Evolutionary conservation across 495 filamentous ascomycete species (phyloP).

Genomic region (Trypethelium eluteriae): DNA sequence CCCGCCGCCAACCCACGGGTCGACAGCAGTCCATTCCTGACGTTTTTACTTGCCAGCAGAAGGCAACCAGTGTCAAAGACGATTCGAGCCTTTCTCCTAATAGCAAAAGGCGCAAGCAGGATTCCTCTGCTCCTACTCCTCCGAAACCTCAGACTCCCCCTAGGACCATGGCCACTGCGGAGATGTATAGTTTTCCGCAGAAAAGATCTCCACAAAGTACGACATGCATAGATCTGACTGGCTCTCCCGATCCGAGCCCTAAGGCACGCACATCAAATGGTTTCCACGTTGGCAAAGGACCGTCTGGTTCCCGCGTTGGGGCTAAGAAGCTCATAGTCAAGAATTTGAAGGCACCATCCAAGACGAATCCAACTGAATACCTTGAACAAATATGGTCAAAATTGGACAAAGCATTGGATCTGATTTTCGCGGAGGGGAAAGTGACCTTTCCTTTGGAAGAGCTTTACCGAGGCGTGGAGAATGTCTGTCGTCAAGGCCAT

Average conservation of each 20-base stretch:
- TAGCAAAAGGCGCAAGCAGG: constrained; percentile 11
- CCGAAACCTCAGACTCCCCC: constrained; percentile 9
- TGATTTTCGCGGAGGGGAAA: constrained; percentile 50
- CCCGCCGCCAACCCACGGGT: not conserved
- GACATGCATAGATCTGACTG: constrained; percentile 25
- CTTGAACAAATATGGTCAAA: constrained; percentile 63
- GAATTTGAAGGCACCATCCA: constrained; percentile 60
- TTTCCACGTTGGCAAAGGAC: constrained; percentile 5
- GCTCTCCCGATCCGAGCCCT: constrained; percentile 18
- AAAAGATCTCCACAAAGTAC: constrained; percentile 13
- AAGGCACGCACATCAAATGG: constrained; percentile 19
- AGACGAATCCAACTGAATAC: constrained; percentile 58
- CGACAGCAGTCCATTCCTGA: constrained; percentile 16
- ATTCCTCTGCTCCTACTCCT: constrained; percentile 13
- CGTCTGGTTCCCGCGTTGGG: constrained; percentile 45
- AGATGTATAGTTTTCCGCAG: constrained; percentile 29
- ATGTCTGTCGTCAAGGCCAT: constrained; percentile 69
- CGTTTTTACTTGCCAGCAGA: constrained; percentile 11
- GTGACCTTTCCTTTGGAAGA: constrained; percentile 61
- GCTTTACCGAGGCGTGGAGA: constrained; percentile 83
- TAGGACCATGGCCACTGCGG: constrained; percentile 15
- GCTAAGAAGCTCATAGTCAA: constrained; percentile 81
- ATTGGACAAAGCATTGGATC: constrained; percentile 60
- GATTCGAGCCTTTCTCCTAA: not conserved
- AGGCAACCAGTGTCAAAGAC: constrained; percentile 11